Evolutionary conservation across 768 basidiomycete species (phyloP).

Genomic region (Lactarius hatsudake): DNA sequence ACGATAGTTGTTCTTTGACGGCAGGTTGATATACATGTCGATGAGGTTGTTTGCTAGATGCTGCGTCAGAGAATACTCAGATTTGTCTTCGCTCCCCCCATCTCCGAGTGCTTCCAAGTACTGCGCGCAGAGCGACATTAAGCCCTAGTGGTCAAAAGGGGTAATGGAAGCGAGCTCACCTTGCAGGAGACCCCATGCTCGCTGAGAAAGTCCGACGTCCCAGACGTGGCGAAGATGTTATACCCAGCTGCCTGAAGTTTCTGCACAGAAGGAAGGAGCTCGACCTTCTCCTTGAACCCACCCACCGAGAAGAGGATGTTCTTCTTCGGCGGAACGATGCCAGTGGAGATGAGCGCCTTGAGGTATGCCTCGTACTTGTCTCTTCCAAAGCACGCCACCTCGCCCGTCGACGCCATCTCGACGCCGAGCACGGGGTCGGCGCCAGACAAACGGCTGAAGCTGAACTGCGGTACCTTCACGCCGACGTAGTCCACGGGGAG

Average conservation of each 20-base stretch:
- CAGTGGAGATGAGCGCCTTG: constrained; percentile 95
- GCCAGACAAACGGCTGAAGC: constrained; percentile 92
- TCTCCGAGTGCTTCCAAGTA: constrained; percentile 88
- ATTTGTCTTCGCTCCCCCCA: constrained; percentile 78
- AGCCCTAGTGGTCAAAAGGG: neutral
- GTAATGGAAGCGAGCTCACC: constrained; percentile 39
- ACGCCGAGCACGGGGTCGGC: constrained; percentile 98
- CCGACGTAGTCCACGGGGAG: constrained; percentile 94
- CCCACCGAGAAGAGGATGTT: constrained; percentile 97
- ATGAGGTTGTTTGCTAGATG: constrained; percentile 96
- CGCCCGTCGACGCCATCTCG: constrained; percentile 99
- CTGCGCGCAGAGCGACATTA: constrained; percentile 36
- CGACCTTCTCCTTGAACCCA: constrained; percentile 95
- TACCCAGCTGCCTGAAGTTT: constrained; percentile 92
- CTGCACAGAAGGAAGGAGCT: constrained; percentile 92
- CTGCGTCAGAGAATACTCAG: constrained; percentile 95
- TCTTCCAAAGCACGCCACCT: constrained; percentile 96
- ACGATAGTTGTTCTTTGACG: constrained; percentile 96
- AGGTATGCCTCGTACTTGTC: constrained; percentile 99
- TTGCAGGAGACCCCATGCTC: constrained; percentile 98
- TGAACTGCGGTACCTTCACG: constrained; percentile 99
- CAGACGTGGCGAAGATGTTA: constrained; percentile 95
- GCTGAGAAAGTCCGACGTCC: constrained; percentile 95
- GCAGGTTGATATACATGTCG: constrained; percentile 99
- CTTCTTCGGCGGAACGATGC: constrained; percentile 93